Conservation (phyloP, 2,329 filamentous ascomycete genomes). For the Neonectria punicea region DNA sequence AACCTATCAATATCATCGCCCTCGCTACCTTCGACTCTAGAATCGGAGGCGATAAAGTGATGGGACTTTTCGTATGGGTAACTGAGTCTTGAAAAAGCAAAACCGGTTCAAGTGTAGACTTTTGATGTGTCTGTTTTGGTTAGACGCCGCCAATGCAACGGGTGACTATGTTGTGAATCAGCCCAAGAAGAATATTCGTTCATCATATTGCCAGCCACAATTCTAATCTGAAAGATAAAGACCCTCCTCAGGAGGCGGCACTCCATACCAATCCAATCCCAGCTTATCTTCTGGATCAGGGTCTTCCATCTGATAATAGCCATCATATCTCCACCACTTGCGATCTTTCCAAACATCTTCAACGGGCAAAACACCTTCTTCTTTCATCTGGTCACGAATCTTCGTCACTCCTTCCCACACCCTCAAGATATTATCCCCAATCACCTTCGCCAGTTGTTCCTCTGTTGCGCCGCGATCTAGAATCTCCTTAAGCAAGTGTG, state of each 20-base stretch:
- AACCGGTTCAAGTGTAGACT: no score
- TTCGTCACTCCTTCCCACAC: slow-evolving; percentile 45
- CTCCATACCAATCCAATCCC: slow-evolving; percentile 17
- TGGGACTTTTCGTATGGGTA: no score
- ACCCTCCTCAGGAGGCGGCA: slow-evolving; percentile 13
- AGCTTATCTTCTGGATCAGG: slow-evolving; percentile 19
- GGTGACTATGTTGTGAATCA: no score
- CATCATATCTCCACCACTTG: slow-evolving; percentile 38
- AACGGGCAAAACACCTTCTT: slow-evolving; percentile 45
- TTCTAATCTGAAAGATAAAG: slow-evolving; percentile 9
- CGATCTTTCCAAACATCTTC: slow-evolving; percentile 49
- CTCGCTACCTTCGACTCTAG: background rate
- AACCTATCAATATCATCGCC: background rate
- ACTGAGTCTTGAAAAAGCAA: background rate
- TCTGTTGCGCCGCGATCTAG: slow-evolving; percentile 52
- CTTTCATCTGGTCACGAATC: slow-evolving; percentile 43
- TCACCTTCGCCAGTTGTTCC: slow-evolving; percentile 49
- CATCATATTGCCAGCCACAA: no score
- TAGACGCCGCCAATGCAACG: no score
- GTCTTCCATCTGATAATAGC: slow-evolving; percentile 17
- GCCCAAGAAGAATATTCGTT: no score
- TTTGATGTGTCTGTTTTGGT: background rate
- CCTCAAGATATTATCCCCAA: slow-evolving; percentile 51
- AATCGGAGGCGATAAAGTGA: background rate
- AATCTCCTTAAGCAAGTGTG: slow-evolving; percentile 46